Conservation (phyloP, 768 basidiomycete species). For the Rhodosporidiobolus odoratus region DNA sequence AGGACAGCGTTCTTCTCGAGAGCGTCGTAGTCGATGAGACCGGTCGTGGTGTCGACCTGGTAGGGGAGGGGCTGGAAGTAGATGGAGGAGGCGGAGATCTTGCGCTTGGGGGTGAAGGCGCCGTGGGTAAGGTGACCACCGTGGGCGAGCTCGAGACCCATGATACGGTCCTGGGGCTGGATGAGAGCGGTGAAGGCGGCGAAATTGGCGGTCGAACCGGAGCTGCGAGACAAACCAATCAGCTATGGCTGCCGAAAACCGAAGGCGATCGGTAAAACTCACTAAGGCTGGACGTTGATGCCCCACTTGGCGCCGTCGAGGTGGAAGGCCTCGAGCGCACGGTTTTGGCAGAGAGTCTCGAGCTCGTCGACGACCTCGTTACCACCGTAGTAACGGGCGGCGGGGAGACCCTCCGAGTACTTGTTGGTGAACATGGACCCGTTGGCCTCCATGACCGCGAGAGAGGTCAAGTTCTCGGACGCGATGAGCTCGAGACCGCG, state of each 20-base stretch:
- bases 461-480: constrained; percentile 97
- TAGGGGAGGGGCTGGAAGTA: constrained; percentile 99
- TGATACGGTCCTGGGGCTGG: constrained; percentile 93
- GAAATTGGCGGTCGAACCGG: constrained; percentile 58
- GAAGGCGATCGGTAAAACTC: constrained; percentile 55
- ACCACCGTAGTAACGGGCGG: constrained; percentile 54
- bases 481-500: constrained; percentile 97
- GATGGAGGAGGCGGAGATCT: constrained; percentile 99
- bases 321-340: constrained; percentile 92
- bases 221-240: constrained; percentile 46
- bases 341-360: constrained; percentile 87
- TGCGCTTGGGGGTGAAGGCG: constrained; percentile 85
- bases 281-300: constrained; percentile 99
- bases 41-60: constrained; percentile 69
- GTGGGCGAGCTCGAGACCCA: constrained; percentile 97
- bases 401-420: constrained; percentile 97
- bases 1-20: constrained; percentile 80
- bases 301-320: constrained; percentile 84
- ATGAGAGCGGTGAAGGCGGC: constrained; percentile 92
- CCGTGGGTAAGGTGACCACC: constrained; percentile 94
- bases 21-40: constrained; percentile 79
- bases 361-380: constrained; percentile 95
- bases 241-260: neutral
- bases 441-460: constrained; percentile 94
- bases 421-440: constrained; percentile 99